A percentile compares a stretch with the other conserved stretches of the same genome.
Conservation (phyloP, 179 eudicot genomes). For the Beta corolliflora region DNA sequence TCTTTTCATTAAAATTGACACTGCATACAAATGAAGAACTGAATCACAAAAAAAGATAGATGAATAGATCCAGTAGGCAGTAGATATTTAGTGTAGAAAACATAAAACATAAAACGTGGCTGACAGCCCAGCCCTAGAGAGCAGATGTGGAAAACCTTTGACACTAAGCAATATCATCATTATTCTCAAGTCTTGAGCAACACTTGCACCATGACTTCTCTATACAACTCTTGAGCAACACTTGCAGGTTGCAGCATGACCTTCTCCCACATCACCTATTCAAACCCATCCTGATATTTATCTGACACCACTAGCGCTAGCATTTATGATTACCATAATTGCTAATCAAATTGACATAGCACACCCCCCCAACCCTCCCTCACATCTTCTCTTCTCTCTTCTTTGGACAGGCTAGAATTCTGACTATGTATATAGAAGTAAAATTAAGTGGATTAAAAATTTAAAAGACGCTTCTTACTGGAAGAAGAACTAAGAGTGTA, state of each 20-base stretch:
- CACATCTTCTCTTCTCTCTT: no score
- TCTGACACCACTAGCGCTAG: no score
- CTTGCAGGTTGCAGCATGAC: slow-evolving; percentile 1
- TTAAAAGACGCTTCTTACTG: no score
- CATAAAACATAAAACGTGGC: not conserved
- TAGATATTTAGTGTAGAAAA: not conserved
- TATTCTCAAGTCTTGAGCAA: not conserved
- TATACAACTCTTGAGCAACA: not conserved
- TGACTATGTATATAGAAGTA: no score
- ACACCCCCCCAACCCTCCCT: no score
- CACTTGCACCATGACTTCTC: not conserved
- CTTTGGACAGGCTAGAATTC: no score
- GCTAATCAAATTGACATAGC: no score
- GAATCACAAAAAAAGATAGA: not conserved
- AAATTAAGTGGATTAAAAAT: no score
- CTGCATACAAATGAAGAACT: slow-evolving; percentile 43
- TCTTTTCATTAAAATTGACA: slow-evolving; percentile 72
- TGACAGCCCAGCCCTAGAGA: not conserved
- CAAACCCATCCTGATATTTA: not conserved
- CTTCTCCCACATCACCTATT: not conserved
- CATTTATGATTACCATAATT: no score
- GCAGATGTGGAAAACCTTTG: not conserved
- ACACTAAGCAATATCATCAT: not conserved
- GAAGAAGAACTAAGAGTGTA: no score
- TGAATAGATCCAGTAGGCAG: not conserved